Conservation (phyloP, 2,329 filamentous ascomycete species). For the Cryphonectria japonica region DNA sequence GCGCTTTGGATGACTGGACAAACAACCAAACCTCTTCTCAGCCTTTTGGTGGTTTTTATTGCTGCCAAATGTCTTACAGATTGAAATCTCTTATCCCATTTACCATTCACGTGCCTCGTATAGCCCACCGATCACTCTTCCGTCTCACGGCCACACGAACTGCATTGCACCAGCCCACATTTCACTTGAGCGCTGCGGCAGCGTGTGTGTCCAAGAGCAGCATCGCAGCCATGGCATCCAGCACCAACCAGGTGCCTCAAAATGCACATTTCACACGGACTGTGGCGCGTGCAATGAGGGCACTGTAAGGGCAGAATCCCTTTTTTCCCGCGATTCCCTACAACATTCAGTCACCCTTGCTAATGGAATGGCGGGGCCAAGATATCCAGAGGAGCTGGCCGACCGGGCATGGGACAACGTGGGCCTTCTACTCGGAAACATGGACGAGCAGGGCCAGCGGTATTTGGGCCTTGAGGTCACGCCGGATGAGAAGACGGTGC, state of each 20-base stretch:
- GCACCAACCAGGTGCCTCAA: constrained; percentile 3
- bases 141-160: background rate
- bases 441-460: constrained; percentile 33
- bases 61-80: background rate
- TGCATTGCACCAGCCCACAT: background rate
- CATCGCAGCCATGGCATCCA: constrained; percentile 21
- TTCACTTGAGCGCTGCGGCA: background rate
- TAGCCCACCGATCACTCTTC: background rate
- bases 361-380: constrained; percentile 40
- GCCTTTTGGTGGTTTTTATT: background rate
- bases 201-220: background rate
- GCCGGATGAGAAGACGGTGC: constrained; percentile 43
- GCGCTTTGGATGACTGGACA: background rate
- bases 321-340: background rate
- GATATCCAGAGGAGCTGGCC: constrained; percentile 87
- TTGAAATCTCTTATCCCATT: background rate
- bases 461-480: constrained; percentile 36
- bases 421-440: constrained; percentile 69
- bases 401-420: constrained; percentile 96
- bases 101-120: background rate
- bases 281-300: constrained; percentile 81
- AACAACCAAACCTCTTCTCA: background rate
- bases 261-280: constrained; percentile 50
- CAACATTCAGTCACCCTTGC: background rate
- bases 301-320: constrained; percentile 62